Evolutionary conservation across 495 filamentous ascomycete genomes (phyloP).

Genomic region (Emericellopsis terricola): DNA sequence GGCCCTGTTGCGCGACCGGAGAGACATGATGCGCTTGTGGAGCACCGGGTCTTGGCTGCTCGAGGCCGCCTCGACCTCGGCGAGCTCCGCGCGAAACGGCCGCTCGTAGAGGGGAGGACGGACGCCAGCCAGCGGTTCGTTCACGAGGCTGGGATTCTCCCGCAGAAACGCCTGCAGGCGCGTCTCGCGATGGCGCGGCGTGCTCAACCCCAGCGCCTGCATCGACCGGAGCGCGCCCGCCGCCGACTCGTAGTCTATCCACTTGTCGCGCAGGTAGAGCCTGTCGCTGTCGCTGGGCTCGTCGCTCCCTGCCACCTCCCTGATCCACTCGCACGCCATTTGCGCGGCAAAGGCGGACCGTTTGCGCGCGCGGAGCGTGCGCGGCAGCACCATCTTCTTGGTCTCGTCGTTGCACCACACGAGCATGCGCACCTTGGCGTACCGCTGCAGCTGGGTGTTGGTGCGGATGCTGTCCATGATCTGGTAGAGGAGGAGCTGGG

Average conservation of each 20-base stretch:
- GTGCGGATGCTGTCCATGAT: constrained; percentile 24
- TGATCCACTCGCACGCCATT: constrained; percentile 28
- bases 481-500: constrained; percentile 25
- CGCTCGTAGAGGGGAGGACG: constrained; percentile 9
- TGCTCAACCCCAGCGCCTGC: constrained; percentile 11
- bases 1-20: constrained; percentile 11
- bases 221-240: constrained; percentile 13
- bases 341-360: constrained; percentile 39
- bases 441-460: constrained; percentile 32
- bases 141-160: constrained; percentile 4
- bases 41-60: constrained; percentile 7
- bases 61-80: constrained; percentile 14
- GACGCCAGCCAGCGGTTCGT: constrained; percentile 1
- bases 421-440: constrained; percentile 56
- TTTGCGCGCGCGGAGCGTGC: constrained; percentile 26
- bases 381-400: constrained; percentile 32
- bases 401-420: constrained; percentile 37
- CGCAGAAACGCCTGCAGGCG: constrained; percentile 10
- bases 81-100: constrained; percentile 12
- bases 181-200: constrained; percentile 12
- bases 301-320: constrained; percentile 21
- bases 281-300: neutral
- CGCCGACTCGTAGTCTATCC: constrained; percentile 16
- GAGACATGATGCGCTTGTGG: constrained; percentile 4
- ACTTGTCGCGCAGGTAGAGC: constrained; percentile 9